A percentile compares a stretch with the other conserved stretches of the same genome.
These are phyloP conservation scores for Sugiyamaella xylanicola DNA, from an alignment of 1,139 yeast species.

Conservation along the genomic window DNA sequence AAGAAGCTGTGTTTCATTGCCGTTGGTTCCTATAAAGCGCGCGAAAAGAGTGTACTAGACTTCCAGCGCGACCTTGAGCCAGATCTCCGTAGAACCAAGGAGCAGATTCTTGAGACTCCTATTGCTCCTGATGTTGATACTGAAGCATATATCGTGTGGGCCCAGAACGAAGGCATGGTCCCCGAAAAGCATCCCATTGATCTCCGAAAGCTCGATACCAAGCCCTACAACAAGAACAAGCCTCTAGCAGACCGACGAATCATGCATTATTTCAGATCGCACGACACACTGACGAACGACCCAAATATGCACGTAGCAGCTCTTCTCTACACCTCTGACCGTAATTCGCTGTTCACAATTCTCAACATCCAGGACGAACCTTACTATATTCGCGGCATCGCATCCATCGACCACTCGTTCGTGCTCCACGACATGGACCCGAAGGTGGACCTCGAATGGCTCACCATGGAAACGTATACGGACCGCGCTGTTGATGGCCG, in stretches of 20 bases:
- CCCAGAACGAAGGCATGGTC: slow-evolving; percentile 22
- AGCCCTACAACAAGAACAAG: slow-evolving; percentile 27
- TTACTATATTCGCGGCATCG: slow-evolving; percentile 32
- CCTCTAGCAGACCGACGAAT: slow-evolving; percentile 33
- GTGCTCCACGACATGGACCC: slow-evolving; percentile 38
- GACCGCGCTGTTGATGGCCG: slow-evolving; percentile 38
- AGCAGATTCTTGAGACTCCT: slow-evolving; percentile 29
- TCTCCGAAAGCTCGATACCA: slow-evolving; percentile 37
- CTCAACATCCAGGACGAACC: slow-evolving; percentile 36
- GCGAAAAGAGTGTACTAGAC: slow-evolving; percentile 29
- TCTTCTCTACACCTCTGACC: slow-evolving; percentile 39
- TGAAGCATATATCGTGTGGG: slow-evolving; percentile 33
- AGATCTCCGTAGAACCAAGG: slow-evolving; percentile 22
- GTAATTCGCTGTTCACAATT: slow-evolving; percentile 42
- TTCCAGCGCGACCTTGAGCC: slow-evolving; percentile 34
- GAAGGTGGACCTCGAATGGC: slow-evolving; percentile 36
- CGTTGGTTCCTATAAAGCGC: slow-evolving; percentile 37
- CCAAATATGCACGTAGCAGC: slow-evolving; percentile 40
- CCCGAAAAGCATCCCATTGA: slow-evolving; percentile 40
- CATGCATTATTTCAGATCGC: slow-evolving; percentile 37
- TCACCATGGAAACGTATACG: slow-evolving; percentile 41
- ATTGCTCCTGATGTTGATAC: slow-evolving; percentile 40
- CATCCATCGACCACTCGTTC: slow-evolving; percentile 41
- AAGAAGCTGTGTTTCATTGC: slow-evolving; percentile 35
- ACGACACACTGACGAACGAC: slow-evolving; percentile 30